Percentiles rank a stretch among this genome's conserved stretches.
Evolutionary conservation across 768 basidiomycete species (phyloP).

Genomic region (Tylopilus sp.): DNA sequence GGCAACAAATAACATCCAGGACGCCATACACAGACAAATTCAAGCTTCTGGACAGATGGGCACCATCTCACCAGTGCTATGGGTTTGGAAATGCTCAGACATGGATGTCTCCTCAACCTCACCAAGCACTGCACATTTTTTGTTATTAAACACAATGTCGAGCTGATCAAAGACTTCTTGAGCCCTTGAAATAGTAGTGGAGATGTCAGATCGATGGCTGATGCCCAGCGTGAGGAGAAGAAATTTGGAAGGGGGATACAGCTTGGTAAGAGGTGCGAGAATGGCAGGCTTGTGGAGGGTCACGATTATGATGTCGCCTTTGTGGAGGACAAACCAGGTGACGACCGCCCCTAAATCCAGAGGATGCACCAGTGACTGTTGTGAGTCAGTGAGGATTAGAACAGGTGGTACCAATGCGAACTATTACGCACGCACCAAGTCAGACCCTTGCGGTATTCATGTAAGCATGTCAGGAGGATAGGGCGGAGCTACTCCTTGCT

Average conservation of each 20-base stretch:
- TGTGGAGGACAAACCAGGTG: slow-evolving; percentile 6
- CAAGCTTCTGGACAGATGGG: too few species aligned
- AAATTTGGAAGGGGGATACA: slow-evolving; percentile 28
- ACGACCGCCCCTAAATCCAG: too few species aligned
- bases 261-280: slow-evolving; percentile 21
- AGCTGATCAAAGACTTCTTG: slow-evolving; percentile 33
- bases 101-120: slow-evolving; percentile 35
- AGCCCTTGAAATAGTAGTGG: slow-evolving; percentile 30
- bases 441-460: too few species aligned
- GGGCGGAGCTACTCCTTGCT: too few species aligned
- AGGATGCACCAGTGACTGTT: slow-evolving; percentile 29
- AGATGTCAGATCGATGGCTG: slow-evolving; percentile 27
- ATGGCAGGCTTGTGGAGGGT: slow-evolving; percentile 22
- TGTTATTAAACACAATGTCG: slow-evolving; percentile 37
- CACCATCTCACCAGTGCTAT: too few species aligned
- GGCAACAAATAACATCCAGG: too few species aligned
- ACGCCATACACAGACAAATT: too few species aligned
- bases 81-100: too few species aligned
- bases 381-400: neutral
- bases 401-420: neutral
- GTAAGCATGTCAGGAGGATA: too few species aligned
- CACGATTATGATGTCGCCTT: slow-evolving; percentile 35
- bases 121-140: slow-evolving; percentile 24
- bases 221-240: slow-evolving; percentile 40
- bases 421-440: neutral